A percentile compares a stretch with the other conserved stretches of the same genome.
These are phyloP conservation scores for Solanum gandarillasii DNA, from an alignment of 257 asterid species.

Conservation along the genomic window DNA sequence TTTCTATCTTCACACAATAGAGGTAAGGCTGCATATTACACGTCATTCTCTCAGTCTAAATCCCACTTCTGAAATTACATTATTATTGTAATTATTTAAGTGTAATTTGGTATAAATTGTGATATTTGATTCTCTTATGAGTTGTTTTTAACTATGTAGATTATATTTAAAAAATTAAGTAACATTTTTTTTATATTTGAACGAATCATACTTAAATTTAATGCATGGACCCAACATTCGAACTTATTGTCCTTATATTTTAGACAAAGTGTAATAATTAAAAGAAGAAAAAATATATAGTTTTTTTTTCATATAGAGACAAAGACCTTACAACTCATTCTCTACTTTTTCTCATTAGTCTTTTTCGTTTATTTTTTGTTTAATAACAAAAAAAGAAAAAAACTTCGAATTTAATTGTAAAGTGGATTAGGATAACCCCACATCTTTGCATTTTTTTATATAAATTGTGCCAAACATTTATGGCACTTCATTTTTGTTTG, in stretches of 20 bases:
- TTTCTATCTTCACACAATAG: background rate
- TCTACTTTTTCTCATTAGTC: background rate
- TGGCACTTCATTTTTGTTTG: background rate
- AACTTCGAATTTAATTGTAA: background rate
- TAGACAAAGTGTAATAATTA: background rate
- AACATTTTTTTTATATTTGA: background rate
- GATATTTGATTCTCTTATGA: background rate
- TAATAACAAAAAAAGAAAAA: background rate
- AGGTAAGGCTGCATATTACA: rapidly evolving
- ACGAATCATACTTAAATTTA: background rate
- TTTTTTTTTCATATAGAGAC: background rate
- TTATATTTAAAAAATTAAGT: background rate
- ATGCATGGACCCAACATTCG: background rate
- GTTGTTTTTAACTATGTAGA: background rate
- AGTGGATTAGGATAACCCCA: background rate
- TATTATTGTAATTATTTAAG: background rate
- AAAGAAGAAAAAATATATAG: background rate
- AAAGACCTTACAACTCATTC: background rate
- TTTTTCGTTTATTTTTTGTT: background rate
- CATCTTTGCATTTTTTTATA: background rate
- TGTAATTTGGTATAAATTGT: background rate
- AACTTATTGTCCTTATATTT: background rate
- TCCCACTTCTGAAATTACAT: background rate
- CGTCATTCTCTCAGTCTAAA: rapidly evolving
- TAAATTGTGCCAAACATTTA: background rate